Evolutionary conservation across 768 basidiomycete species (phyloP).

Genomic region (Porphyrellus cyaneotinctus): DNA sequence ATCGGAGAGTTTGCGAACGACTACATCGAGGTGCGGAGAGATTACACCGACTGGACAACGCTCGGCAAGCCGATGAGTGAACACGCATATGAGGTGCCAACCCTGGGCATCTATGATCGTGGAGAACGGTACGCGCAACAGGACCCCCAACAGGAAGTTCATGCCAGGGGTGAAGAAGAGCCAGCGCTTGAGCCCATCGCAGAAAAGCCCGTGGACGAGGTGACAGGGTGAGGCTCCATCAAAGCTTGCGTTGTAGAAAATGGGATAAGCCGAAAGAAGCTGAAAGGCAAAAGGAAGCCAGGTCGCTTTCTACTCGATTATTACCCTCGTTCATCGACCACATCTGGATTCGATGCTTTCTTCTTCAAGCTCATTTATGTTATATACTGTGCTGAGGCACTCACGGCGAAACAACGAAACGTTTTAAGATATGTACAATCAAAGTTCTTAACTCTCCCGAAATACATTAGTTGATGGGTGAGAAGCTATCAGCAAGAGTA

Average conservation of each 20-base stretch:
- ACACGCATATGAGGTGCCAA: constrained; percentile 4
- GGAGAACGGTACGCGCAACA: constrained; percentile 39
- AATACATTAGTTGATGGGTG: background rate
- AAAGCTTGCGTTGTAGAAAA: background rate
- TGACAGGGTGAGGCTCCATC: background rate
- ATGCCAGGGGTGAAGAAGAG: constrained; percentile 10
- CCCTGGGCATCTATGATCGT: constrained; percentile 15
- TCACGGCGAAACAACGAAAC: background rate
- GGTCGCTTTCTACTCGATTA: background rate
- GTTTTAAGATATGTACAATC: constrained; percentile 1
- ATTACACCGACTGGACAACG: constrained; percentile 52
- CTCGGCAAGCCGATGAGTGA: constrained; percentile 21
- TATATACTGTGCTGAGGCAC: background rate
- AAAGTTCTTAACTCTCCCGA: background rate
- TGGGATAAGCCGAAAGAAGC: background rate
- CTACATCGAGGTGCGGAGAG: constrained; percentile 65
- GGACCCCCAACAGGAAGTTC: constrained; percentile 21
- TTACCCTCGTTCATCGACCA: background rate
- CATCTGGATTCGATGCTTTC: background rate
- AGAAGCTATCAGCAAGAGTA: background rate
- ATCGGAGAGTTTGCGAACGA: constrained; percentile 69
- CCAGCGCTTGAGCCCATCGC: constrained; percentile 10
- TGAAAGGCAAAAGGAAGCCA: background rate
- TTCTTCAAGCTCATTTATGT: background rate
- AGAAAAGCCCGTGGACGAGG: constrained; percentile 12